phyloP scores from a whole-genome alignment of 2,329 filamentous ascomycete species.

The Aspergillus flavus region DNA sequence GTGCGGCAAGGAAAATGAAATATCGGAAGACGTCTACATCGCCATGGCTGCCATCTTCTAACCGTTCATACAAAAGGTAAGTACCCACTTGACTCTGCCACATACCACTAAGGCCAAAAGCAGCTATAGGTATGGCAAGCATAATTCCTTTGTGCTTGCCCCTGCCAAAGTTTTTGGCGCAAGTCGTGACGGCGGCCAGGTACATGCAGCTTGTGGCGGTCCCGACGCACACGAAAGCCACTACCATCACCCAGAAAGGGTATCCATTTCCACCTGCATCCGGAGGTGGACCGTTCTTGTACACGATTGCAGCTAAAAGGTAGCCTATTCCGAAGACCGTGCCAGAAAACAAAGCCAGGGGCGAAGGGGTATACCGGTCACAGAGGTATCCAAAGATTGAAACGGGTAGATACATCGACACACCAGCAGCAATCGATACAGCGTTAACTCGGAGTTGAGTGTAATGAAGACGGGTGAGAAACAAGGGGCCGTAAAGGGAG shows the following conservation, averaged over 20 bases:
- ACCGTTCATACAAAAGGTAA: slow-evolving; percentile 71
- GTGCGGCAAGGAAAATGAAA: slow-evolving; percentile 78
- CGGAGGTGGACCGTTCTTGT: slow-evolving; percentile 60
- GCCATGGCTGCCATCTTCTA: slow-evolving; percentile 61
- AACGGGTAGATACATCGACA: slow-evolving; percentile 91
- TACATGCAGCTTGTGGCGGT: slow-evolving; percentile 88
- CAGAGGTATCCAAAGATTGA: slow-evolving; percentile 87
- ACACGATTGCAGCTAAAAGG: slow-evolving; percentile 77
- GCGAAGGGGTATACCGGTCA: slow-evolving; percentile 80
- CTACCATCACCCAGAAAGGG: slow-evolving; percentile 80
- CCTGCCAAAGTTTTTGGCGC: slow-evolving; percentile 95
- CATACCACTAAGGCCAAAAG: slow-evolving; percentile 92
- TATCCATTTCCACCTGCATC: slow-evolving; percentile 59
- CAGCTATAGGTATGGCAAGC: slow-evolving; percentile 85
- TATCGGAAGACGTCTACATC: slow-evolving; percentile 77
- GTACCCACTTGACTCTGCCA: slow-evolving; percentile 90
- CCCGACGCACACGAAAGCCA: slow-evolving; percentile 81
- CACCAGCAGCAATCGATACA: slow-evolving; percentile 81
- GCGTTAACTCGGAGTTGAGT: slow-evolving; percentile 90
- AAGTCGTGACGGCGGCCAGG: slow-evolving; percentile 85
- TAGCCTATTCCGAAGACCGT: slow-evolving; percentile 80
- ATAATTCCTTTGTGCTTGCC: slow-evolving; percentile 86
- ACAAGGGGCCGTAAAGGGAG: slow-evolving; percentile 88
- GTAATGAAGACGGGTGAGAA: slow-evolving; percentile 85
- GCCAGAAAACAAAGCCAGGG: slow-evolving; percentile 72